These are phyloP conservation scores for Acanthamoeba royreba DNA, from an alignment of 208 protist genomes.

Conservation along the genomic window DNA sequence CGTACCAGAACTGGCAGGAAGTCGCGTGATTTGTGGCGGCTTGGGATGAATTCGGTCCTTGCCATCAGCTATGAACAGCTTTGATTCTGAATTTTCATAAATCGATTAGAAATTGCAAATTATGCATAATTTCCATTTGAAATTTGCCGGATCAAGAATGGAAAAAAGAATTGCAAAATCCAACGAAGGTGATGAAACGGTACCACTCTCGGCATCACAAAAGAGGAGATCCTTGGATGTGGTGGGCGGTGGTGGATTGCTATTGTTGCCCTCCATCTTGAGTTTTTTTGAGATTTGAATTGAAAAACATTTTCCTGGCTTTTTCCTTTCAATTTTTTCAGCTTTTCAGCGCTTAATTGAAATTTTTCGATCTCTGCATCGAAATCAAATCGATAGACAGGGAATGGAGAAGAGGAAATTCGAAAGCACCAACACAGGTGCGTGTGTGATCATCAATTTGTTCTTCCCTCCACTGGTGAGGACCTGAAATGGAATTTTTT, in stretches of 20 bases:
- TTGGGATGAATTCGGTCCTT: conserved; percentile 41
- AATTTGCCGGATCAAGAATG: no score
- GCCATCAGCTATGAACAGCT: conserved; percentile 29
- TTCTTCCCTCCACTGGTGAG: background rate
- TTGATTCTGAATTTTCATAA: background rate
- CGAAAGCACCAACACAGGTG: background rate
- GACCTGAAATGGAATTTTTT: no score
- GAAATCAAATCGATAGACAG: no score
- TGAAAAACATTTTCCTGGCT: background rate
- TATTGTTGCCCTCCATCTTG: background rate
- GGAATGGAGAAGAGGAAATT: conserved; percentile 34
- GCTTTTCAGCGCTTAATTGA: no score
- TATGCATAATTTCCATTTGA: no score
- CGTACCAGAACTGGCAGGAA: conserved; percentile 7
- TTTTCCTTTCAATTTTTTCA: background rate
- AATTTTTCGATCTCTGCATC: no score
- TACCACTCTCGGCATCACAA: background rate
- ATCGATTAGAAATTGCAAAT: background rate
- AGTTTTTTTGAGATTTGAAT: no score
- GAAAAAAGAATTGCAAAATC: background rate
- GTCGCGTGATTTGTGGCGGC: conserved; percentile 12
- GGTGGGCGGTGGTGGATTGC: background rate
- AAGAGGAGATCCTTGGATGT: conserved; percentile 20
- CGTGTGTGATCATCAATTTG: background rate
- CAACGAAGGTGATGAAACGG: no score